Evolutionary conservation across 495 filamentous ascomycete species (phyloP).

Genomic region (Lophiotrema nucula): DNA sequence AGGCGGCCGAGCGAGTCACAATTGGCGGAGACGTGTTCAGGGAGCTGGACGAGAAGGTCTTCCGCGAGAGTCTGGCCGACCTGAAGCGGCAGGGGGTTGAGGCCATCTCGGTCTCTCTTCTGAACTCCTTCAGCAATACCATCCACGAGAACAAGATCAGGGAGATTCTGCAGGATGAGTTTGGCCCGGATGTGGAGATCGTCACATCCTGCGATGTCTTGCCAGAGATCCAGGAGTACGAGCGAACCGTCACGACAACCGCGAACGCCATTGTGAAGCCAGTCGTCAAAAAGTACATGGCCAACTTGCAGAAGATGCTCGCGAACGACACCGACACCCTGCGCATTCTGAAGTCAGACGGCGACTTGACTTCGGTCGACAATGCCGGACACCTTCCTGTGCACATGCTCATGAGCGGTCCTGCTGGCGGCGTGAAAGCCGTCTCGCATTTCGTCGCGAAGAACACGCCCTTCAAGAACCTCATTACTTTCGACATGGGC

Average conservation of each 20-base stretch:
- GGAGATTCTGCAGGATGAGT: constrained; percentile 44
- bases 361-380: constrained; percentile 47
- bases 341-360: constrained; percentile 52
- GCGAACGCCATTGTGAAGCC: constrained; percentile 54
- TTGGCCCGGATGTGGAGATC: constrained; percentile 40
- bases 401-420: constrained; percentile 50
- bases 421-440: constrained; percentile 50
- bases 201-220: constrained; percentile 50
- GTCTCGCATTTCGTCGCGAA: constrained; percentile 49
- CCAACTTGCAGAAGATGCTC: constrained; percentile 43
- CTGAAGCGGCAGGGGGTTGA: constrained; percentile 44
- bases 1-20: constrained; percentile 50
- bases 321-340: constrained; percentile 45
- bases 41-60: constrained; percentile 42
- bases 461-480: constrained; percentile 49
- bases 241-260: constrained; percentile 52
- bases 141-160: constrained; percentile 45
- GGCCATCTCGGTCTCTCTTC: constrained; percentile 49
- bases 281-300: constrained; percentile 48
- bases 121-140: constrained; percentile 51
- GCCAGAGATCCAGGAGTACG: constrained; percentile 53
- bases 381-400: constrained; percentile 50
- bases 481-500: constrained; percentile 55
- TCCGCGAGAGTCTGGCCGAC: constrained; percentile 39
- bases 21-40: constrained; percentile 46